A percentile compares a stretch with the other conserved stretches of the same genome.
phyloP scores from a whole-genome alignment of 768 basidiomycete species.

The Agrocybe chaxingu region DNA sequence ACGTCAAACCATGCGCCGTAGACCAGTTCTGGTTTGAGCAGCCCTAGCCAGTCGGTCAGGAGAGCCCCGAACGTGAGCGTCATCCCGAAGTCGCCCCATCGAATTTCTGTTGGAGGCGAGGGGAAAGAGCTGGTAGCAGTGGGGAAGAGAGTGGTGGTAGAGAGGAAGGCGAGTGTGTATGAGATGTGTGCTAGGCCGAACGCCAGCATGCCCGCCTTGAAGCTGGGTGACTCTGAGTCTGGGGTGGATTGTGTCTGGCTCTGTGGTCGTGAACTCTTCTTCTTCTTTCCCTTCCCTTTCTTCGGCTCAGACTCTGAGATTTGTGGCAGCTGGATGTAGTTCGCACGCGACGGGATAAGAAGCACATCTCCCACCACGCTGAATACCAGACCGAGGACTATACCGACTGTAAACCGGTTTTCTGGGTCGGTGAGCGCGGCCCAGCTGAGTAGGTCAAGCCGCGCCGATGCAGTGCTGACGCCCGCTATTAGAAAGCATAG shows the following conservation, averaged over 20 bases:
- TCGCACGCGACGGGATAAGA: conserved; percentile 17
- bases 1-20: conserved; percentile 14
- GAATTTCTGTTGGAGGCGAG: conserved; percentile 6
- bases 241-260: no score
- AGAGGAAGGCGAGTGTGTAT: conserved; percentile 14
- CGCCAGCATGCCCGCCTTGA: conserved; percentile 19
- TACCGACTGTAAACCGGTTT: conserved; percentile 10
- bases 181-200: conserved; percentile 20
- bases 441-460: background rate
- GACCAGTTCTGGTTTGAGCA: conserved; percentile 10
- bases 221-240: conserved; percentile 5
- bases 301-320: background rate
- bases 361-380: conserved; percentile 21
- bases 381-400: conserved; percentile 18
- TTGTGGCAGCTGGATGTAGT: conserved; percentile 8
- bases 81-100: conserved; percentile 10
- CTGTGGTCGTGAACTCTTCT: no score
- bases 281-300: conserved; percentile 10
- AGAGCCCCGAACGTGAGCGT: conserved; percentile 12
- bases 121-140: background rate
- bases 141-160: background rate
- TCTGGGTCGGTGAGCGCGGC: background rate
- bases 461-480: conserved; percentile 3
- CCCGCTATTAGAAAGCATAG: conserved; percentile 20
- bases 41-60: conserved; percentile 16